Evolutionary conservation across 495 filamentous ascomycete genomes (phyloP), one percentile per base, ranked within the genome.

Genomic region (Acidiella bohemica): DNA sequence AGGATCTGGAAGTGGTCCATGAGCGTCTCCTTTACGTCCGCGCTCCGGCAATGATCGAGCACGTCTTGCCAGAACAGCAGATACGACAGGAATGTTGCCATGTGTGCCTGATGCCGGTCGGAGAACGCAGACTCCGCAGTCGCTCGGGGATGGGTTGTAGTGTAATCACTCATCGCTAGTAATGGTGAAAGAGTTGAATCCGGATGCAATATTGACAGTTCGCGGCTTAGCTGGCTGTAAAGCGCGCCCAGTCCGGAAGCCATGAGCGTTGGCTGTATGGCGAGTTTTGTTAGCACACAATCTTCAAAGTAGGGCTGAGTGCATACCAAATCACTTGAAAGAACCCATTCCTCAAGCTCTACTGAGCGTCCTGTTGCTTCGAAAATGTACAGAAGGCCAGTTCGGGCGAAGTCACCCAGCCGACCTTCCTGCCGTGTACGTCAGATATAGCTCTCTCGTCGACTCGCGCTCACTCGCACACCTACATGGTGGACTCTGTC

Each of bases 1-100:
- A 99, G 73, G 45, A 96, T 80, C 55, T 94, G 85, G 54, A 96
- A 99, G 59, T 99, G 92, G 58, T 96, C 92, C 28, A 99, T 64
- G 17, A 99, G 63, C 0, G 85, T 94, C 42, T 80, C 82, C 48
- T 85, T 88, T 33, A 99, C 81, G 54, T 96, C 92, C 1, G 72
- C 67, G 1, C 88, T 95, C 46, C 75, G 75, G 61, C 90, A 99
- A 60, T 96, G 84, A 53, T 95, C 85, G 33, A 99, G 69, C 12
- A 93, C 84, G 59, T 99, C 90, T 53, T 99, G 90, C 92, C 90
- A 99, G 50, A 99, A 97, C 12, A 86, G 63, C 11, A 99, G 67
- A 53, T 95, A 88, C 11, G 90, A 93, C 19, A 99, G 71, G 53
- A 99, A 96, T 0, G 90, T 92, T 33, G 85, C 79, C 60, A 97